These are phyloP conservation scores for Colletotrichum abscissum DNA, from an alignment of 2,329 filamentous ascomycete species.

Conservation along the genomic window DNA sequence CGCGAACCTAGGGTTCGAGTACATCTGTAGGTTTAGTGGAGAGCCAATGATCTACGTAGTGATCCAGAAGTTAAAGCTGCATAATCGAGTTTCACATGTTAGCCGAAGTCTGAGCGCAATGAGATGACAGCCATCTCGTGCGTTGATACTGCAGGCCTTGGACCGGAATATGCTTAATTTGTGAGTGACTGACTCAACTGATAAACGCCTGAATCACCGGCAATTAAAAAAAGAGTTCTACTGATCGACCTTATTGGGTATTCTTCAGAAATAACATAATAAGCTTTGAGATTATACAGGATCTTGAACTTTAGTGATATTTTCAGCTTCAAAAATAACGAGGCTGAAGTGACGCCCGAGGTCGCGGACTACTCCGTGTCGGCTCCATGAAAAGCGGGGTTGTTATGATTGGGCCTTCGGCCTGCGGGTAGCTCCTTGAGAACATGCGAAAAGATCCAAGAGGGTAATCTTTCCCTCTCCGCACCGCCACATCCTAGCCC, in stretches of 20 bases:
- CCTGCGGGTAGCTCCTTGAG: too few species aligned
- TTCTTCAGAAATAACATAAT: neutral
- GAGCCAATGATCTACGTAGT: neutral
- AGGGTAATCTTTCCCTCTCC: too few species aligned
- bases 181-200: neutral
- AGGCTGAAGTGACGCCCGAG: too few species aligned
- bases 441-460: too few species aligned
- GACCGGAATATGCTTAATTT: neutral
- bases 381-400: too few species aligned
- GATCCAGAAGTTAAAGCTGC: neutral
- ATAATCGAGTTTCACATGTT: neutral
- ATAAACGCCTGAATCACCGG: too few species aligned
- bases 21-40: neutral
- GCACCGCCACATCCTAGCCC: too few species aligned
- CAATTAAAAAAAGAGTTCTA: neutral
- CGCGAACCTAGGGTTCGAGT: conserved; percentile 36
- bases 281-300: too few species aligned
- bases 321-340: too few species aligned
- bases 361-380: too few species aligned
- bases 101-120: neutral
- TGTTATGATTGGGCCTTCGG: too few species aligned
- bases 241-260: neutral
- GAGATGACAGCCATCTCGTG: neutral
- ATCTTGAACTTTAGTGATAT: too few species aligned
- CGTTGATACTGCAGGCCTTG: neutral